Percentiles rank a stretch among this genome's conserved stretches.
phyloP scores from a whole-genome alignment of 2,329 filamentous ascomycete species.

The Orbilia quercus region DNA sequence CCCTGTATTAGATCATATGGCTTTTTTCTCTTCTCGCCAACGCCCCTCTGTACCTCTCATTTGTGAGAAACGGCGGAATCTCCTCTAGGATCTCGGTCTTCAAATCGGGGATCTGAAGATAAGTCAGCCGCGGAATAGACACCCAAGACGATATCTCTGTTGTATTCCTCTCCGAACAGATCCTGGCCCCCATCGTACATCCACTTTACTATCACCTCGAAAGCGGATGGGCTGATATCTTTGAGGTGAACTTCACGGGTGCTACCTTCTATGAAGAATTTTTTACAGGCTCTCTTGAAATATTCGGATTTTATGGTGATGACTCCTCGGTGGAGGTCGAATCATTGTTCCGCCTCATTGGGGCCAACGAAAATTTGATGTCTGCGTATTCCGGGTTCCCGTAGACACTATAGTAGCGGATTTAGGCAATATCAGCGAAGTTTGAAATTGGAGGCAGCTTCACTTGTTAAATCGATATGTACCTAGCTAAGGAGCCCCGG shows the following conservation, averaged over 20 bases:
- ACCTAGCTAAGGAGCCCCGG: no score
- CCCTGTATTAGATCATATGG: neutral
- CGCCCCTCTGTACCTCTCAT: neutral
- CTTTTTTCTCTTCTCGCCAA: neutral
- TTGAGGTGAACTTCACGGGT: neutral
- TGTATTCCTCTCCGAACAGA: neutral
- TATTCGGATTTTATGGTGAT: neutral
- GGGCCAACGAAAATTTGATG: conserved; percentile 1
- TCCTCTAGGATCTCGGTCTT: conserved; percentile 1
- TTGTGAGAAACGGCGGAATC: neutral
- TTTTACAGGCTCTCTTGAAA: conserved; percentile 10
- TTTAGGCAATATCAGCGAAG: no score
- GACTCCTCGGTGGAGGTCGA: conserved; percentile 6
- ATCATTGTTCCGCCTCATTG: neutral
- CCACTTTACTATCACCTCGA: conserved; percentile 3
- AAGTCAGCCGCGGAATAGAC: conserved; percentile 10
- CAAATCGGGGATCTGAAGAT: neutral
- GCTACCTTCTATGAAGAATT: conserved; percentile 1
- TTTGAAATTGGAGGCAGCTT: no score
- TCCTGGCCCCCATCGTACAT: conserved; percentile 11
- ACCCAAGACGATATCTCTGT: neutral
- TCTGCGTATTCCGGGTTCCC: neutral
- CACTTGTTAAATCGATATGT: no score
- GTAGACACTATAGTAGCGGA: no score
- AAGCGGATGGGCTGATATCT: neutral